Evolutionary conservation across 2,329 filamentous ascomycete genomes (phyloP).

Genomic region (Colletotrichum sp.): DNA sequence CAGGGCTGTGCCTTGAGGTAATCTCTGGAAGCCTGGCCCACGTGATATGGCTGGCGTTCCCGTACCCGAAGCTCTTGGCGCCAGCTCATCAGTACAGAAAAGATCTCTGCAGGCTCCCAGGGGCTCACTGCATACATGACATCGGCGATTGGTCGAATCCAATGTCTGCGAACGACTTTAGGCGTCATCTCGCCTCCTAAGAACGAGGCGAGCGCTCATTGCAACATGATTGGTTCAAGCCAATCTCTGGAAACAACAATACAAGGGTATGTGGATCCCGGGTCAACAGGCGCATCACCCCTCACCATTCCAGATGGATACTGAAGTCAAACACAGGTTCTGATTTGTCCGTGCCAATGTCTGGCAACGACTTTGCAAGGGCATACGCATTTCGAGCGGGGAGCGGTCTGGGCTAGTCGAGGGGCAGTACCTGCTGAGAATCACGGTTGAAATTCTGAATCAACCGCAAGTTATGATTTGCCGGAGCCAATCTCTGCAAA

Average conservation of each 20-base stretch:
- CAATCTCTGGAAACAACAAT: background rate
- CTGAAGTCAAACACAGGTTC: background rate
- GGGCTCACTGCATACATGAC: no score
- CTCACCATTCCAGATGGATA: fast-evolving
- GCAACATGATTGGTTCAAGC: background rate
- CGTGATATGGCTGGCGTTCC: background rate
- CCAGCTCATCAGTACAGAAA: background rate
- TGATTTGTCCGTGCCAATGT: background rate
- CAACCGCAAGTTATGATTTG: background rate
- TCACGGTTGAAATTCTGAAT: background rate
- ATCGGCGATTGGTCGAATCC: background rate
- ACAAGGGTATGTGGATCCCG: background rate
- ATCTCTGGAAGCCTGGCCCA: fast-evolving
- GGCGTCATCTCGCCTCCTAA: background rate
- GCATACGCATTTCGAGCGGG: background rate
- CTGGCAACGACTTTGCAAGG: background rate
- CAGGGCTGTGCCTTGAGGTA: background rate
- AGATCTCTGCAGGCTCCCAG: background rate
- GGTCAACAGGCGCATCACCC: background rate
- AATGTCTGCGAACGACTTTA: background rate
- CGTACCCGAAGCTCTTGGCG: fast-evolving
- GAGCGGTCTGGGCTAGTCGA: background rate
- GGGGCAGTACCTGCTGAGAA: fast-evolving
- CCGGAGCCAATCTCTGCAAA: background rate
- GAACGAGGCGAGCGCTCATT: background rate